Percentiles rank a stretch among this genome's conserved stretches.
These are phyloP conservation scores for Penicillium ochrochloron DNA, from an alignment of 495 filamentous ascomycete species.

Conservation along the genomic window DNA sequence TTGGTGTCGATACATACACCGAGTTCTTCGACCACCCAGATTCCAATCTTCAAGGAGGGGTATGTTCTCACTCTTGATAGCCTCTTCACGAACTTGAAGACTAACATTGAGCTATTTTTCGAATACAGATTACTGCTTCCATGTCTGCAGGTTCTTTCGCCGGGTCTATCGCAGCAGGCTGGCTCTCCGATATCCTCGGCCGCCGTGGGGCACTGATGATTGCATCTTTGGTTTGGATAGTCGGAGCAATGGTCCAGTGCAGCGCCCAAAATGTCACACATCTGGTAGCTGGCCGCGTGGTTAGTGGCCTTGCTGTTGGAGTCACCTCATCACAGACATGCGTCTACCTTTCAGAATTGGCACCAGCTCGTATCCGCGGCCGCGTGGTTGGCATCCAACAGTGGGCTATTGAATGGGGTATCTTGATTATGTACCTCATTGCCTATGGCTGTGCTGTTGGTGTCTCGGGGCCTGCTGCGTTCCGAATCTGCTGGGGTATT, in stretches of 20 bases:
- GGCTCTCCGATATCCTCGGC: slow-evolving; percentile 67
- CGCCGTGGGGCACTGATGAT: slow-evolving; percentile 67
- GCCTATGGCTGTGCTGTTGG: slow-evolving; percentile 67
- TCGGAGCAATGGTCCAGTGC: slow-evolving; percentile 70
- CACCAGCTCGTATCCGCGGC: slow-evolving; percentile 67
- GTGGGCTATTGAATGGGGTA: slow-evolving; percentile 75
- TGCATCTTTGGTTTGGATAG: slow-evolving; percentile 71
- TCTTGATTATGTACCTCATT: slow-evolving; percentile 64
- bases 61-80: slow-evolving; percentile 17
- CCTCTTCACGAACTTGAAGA: not conserved
- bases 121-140: slow-evolving; percentile 55
- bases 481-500: slow-evolving; percentile 74
- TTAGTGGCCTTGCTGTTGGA: slow-evolving; percentile 75
- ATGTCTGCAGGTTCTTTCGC: slow-evolving; percentile 71
- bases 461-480: slow-evolving; percentile 55
- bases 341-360: slow-evolving; percentile 81
- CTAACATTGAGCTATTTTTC: slow-evolving; percentile 3
- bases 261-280: slow-evolving; percentile 62
- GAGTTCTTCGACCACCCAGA: slow-evolving; percentile 69
- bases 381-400: slow-evolving; percentile 77
- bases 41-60: slow-evolving; percentile 64
- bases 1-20: slow-evolving; percentile 70
- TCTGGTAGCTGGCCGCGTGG: slow-evolving; percentile 70
- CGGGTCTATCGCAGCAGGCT: slow-evolving; percentile 66
- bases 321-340: slow-evolving; percentile 78